These are phyloP conservation scores for Tuctoria greenei DNA, from an alignment of 176 grass and related monocot genomes.

Conservation along the genomic window DNA sequence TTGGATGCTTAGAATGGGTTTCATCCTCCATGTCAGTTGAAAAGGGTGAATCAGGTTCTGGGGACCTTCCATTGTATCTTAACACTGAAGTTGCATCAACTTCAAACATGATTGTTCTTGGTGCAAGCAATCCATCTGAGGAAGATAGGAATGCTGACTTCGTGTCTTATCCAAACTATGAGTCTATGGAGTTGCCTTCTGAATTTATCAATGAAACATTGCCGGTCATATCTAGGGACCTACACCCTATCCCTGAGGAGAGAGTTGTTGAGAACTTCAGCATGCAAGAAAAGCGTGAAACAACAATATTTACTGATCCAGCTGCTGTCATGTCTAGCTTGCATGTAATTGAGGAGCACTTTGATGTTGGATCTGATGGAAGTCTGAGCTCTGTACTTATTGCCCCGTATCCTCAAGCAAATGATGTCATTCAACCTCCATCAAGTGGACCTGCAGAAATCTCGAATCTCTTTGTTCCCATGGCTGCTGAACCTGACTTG, in stretches of 20 bases:
- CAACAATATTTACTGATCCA: constrained; percentile 28
- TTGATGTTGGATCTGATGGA: constrained; percentile 37
- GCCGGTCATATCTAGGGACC: constrained; percentile 49
- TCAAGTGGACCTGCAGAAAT: constrained; percentile 32
- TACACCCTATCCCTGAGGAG: constrained; percentile 75
- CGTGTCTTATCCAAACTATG: constrained; percentile 38
- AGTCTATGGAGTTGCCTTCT: constrained; percentile 34
- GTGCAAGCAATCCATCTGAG: constrained; percentile 25
- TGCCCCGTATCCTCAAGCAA: constrained; percentile 26
- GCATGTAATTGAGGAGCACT: constrained; percentile 54
- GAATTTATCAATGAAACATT: constrained; percentile 37
- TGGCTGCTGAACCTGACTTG: constrained; percentile 30
- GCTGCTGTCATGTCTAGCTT: constrained; percentile 37
- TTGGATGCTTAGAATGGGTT: constrained; percentile 40
- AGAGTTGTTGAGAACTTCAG: constrained; percentile 51
- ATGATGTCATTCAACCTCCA: constrained; percentile 32
- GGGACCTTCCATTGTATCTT: constrained; percentile 34
- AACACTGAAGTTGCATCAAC: constrained; percentile 38
- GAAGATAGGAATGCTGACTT: constrained; percentile 33
- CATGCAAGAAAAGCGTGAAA: constrained; percentile 39
- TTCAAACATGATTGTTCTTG: constrained; percentile 37
- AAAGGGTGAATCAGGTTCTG: constrained; percentile 36
- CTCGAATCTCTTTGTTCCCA: constrained; percentile 32
- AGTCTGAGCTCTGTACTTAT: constrained; percentile 16
- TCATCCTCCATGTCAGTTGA: constrained; percentile 41